These are phyloP conservation scores for Globisporangium viniferum DNA, from an alignment of 352 stramenopile species.

Conservation along the genomic window DNA sequence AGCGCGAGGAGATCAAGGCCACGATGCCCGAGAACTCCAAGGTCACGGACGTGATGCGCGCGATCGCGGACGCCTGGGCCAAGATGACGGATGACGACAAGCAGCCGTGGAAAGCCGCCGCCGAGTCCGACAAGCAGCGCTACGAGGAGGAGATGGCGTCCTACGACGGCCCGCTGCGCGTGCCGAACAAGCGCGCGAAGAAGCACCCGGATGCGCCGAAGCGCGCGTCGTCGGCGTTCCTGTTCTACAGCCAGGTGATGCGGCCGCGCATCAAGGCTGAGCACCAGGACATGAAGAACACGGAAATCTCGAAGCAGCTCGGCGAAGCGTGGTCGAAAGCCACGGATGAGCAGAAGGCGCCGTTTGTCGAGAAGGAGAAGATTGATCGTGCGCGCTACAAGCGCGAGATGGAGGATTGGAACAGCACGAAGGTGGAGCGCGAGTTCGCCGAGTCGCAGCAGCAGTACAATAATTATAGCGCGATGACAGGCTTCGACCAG, in stretches of 20 bases:
- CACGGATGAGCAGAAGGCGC: slow-evolving; percentile 88
- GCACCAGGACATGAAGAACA: slow-evolving; percentile 95
- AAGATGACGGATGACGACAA: slow-evolving; percentile 91
- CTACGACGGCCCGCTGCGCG: slow-evolving; percentile 88
- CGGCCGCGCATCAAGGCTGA: slow-evolving; percentile 87
- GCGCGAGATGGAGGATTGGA: slow-evolving; percentile 91
- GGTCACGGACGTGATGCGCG: slow-evolving; percentile 90
- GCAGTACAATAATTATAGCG: slow-evolving; percentile 76
- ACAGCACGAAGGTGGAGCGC: slow-evolving; percentile 78
- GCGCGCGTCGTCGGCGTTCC: slow-evolving; percentile 92
- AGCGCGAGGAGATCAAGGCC: slow-evolving; percentile 88
- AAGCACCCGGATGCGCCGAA: slow-evolving; percentile 94
- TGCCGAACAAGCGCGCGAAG: slow-evolving; percentile 93
- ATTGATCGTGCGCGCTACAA: slow-evolving; percentile 91
- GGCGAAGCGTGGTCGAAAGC: slow-evolving; percentile 91
- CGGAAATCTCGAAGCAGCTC: slow-evolving; percentile 93
- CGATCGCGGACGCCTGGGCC: slow-evolving; percentile 88
- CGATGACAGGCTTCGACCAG: slow-evolving; percentile 81
- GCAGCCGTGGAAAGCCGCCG: slow-evolving; percentile 90
- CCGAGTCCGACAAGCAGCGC: slow-evolving; percentile 91
- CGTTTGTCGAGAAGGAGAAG: slow-evolving; percentile 92
- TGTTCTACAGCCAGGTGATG: slow-evolving; percentile 93
- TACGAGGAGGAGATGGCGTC: slow-evolving; percentile 93
- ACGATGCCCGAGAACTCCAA: slow-evolving; percentile 83
- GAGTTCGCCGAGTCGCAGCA: slow-evolving; percentile 83